Percentiles rank a stretch among this genome's conserved stretches.
phyloP scores from a whole-genome alignment of 129 eudicot species.

The Saposhnikovia divaricata region DNA sequence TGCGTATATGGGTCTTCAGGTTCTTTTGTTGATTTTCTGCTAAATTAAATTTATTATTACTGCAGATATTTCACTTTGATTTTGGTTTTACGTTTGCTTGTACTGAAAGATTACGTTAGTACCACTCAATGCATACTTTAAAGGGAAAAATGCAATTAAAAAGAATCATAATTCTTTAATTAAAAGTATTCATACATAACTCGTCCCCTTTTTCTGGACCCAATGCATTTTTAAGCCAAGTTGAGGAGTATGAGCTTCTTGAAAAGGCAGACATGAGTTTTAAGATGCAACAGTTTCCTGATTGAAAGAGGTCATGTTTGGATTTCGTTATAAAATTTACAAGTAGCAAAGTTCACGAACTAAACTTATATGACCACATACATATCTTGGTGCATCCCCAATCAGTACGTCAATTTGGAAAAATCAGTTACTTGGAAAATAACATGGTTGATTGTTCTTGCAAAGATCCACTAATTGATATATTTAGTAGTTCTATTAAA shows the following conservation, averaged over 20 bases:
- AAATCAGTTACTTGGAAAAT: background rate
- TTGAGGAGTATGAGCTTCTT: background rate
- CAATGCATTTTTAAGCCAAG: background rate
- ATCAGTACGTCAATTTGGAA: background rate
- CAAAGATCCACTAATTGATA: background rate
- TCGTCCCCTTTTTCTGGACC: background rate
- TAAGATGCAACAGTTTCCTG: background rate
- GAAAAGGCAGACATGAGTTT: background rate
- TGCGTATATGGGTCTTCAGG: slow-evolving; percentile 95
- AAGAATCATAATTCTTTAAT: background rate
- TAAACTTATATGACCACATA: background rate
- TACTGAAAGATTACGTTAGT: background rate
- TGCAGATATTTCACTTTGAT: background rate
- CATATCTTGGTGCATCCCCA: background rate
- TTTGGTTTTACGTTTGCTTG: background rate
- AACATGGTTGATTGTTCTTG: too few species aligned
- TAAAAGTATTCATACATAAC: background rate
- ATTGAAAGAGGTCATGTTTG: background rate
- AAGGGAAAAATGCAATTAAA: background rate
- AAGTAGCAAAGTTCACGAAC: background rate
- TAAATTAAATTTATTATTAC: background rate
- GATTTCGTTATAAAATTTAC: background rate
- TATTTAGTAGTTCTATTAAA: background rate
- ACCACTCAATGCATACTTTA: background rate
- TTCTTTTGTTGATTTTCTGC: slow-evolving; percentile 17